Evolutionary conservation across 2,329 filamentous ascomycete genomes (phyloP), one percentile per base, ranked within the genome.

Genomic region (Fusarium nanum): DNA sequence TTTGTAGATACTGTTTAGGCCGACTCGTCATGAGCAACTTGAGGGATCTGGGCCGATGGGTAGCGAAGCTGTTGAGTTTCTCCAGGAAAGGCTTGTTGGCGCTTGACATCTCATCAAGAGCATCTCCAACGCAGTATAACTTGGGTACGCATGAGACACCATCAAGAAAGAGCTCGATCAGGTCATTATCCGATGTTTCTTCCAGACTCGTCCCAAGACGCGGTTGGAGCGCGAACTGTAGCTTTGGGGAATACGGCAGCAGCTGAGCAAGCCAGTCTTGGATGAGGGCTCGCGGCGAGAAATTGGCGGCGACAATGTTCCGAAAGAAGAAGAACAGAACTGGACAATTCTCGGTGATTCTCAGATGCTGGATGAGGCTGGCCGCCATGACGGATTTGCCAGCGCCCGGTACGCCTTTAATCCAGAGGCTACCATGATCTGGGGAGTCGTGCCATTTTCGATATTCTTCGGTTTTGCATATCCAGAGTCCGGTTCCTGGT

Each of bases 311-410:
- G 14, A 75, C 58, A 4, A 75, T 73, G 14, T 75, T 73, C 3
- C 73, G 52, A 23, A 74, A 75, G 54, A 75, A 75, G 42, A 74
- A 75, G 44, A 75, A 75, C 0, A 73, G 58, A 2, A 72, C 64
- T 1, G 70, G 72, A 9, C 53, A 70, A 6, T 66, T 25, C 46
- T 75, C 70, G 1, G 64, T 73, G 9, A 23, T 45, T 16, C 56
- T 53, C 8, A 75, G 22, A 16, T 75, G 66, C 34, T 75, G 72
- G 13, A 75, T 72, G 8, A 73, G 44, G 13, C 68, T 69, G 1
- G 72, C 73, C 4, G 72, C 71, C 57, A 63, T 70, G 12, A 73
- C 73, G 2, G 72, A 73, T 22, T 75, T 75, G 78, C 73, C 73
- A 1, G 73, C 72, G 9, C 73, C 71, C 2, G 73, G 69, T 2